Base-by-base conservation (phyloP, 2,329 filamentous ascomycete genomes). In the Fusarium camptoceras region DNA sequence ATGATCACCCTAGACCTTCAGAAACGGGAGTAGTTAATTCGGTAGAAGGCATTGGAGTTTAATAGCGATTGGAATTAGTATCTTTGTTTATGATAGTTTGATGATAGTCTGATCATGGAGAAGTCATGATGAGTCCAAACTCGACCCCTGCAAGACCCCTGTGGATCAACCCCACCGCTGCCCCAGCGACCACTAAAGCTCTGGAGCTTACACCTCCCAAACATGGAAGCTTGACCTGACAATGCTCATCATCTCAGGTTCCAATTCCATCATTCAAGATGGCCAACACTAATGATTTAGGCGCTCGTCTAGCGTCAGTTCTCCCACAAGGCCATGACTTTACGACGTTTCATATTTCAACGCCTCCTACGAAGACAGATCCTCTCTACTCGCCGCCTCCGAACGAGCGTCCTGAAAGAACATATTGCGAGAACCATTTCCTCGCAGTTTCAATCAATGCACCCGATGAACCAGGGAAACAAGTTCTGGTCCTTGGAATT, bases 381-480 rank as follows among this genome's bases (percentile, higher is more conserved):
- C 87, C 95, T 18, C 88, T 99, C 44, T 98, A 92, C 81, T 91
- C 92, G 37, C 87, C 94, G 34, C 90, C 93, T 6, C 92, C 93
- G 7, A 89, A 90, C 61, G 83, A 88, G 69, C 87, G 87, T 44
- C 87, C 91, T 11, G 92, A 97, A 76, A 86, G 88, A 71, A 99
- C 96, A 1, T 95, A 91, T 74, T 91, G 93, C 81, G 94, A 97
- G 79, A 94, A 88, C 48, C 96, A 99, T 78, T 97, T 89, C 68
- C 81, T 89, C 9, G 82, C 85, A 41, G 76, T 88, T 24, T 86
- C 87, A 7, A 83, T 88, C 63, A 77, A 82, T 39, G 68, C 73
- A 1, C 61, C 37, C 24, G 24, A 53, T 43, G 54, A 68, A 64
- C 9, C 59, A 5, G 67, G 74, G 7, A 79, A 77, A 20, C 85